phyloP scores from a whole-genome alignment of 2,329 filamentous ascomycete genomes.

The Corinectria fuckeliana region DNA sequence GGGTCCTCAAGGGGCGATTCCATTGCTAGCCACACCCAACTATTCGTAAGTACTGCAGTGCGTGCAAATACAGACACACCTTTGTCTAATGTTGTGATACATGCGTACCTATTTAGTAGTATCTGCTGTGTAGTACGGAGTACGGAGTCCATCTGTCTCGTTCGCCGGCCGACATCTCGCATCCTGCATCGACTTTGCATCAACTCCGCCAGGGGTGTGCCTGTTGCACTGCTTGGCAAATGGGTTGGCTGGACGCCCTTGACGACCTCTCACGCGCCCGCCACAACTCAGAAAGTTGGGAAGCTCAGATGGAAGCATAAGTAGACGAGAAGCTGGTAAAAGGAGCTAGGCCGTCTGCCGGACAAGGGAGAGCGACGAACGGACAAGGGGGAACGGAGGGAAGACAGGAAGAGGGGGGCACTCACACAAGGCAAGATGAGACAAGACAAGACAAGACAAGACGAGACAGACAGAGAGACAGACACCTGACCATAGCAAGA shows the following conservation, averaged over 20 bases:
- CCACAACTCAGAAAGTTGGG: slow-evolving; percentile 1
- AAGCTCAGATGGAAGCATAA: neutral
- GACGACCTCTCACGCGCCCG: slow-evolving; percentile 7
- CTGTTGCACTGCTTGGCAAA: neutral
- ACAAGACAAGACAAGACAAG: slow-evolving; percentile 10
- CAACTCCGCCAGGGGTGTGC: neutral
- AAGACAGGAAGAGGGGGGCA: neutral
- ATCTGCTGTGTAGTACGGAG: neutral
- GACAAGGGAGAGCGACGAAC: slow-evolving; percentile 16
- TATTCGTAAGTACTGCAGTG: neutral
- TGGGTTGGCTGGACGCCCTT: neutral
- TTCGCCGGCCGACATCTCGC: slow-evolving; percentile 10
- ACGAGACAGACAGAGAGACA: neutral
- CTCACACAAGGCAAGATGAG: neutral
- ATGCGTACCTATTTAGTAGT: too few relatives aligned
- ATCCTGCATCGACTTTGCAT: slow-evolving; percentile 7
- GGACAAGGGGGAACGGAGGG: slow-evolving; percentile 7
- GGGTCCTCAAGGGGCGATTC: neutral
- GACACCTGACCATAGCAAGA: neutral
- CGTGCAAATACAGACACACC: too few relatives aligned
- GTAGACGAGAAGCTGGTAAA: neutral
- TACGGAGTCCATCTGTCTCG: neutral
- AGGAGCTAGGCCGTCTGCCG: neutral
- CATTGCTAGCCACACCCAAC: neutral
- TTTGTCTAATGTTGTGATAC: neutral